Conservation (phyloP, 2,329 filamentous ascomycete species). For the Fusarium nygamai region DNA sequence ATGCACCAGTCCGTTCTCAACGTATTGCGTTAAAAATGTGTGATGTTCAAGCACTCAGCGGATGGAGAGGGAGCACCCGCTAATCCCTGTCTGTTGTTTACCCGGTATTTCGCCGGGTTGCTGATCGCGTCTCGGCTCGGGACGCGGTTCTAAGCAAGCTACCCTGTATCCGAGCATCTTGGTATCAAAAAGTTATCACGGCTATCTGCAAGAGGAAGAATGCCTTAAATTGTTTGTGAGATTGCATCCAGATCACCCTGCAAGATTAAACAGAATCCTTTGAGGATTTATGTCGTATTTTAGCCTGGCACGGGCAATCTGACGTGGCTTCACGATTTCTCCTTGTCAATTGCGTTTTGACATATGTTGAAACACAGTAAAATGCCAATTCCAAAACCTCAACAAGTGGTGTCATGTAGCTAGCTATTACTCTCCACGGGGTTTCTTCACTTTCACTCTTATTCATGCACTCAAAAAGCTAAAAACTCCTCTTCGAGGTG, state of each 20-base stretch:
- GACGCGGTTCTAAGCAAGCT: neutral
- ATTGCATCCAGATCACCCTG: neutral
- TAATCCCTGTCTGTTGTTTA: neutral
- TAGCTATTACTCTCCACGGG: no score
- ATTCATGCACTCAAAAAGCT: neutral
- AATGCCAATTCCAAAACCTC: no score
- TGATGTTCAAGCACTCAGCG: neutral
- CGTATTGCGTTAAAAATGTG: neutral
- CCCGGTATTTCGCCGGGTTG: neutral
- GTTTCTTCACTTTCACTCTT: no score
- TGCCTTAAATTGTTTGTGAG: accelerated
- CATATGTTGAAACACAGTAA: no score
- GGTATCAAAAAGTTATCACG: accelerated
- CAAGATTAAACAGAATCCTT: accelerated
- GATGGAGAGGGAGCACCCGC: neutral
- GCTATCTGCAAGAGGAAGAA: accelerated
- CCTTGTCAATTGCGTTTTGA: no score
- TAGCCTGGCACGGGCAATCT: neutral
- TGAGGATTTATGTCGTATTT: accelerated
- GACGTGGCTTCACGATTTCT: no score
- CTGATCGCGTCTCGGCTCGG: neutral
- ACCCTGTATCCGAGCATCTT: neutral
- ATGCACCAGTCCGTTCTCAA: neutral
- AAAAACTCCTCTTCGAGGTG: neutral
- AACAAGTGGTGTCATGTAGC: no score